A percentile compares a stretch with the other conserved stretches of the same genome.
Conservation (phyloP, 176 grass and related monocot genomes). For the Guadua angustifolia region DNA sequence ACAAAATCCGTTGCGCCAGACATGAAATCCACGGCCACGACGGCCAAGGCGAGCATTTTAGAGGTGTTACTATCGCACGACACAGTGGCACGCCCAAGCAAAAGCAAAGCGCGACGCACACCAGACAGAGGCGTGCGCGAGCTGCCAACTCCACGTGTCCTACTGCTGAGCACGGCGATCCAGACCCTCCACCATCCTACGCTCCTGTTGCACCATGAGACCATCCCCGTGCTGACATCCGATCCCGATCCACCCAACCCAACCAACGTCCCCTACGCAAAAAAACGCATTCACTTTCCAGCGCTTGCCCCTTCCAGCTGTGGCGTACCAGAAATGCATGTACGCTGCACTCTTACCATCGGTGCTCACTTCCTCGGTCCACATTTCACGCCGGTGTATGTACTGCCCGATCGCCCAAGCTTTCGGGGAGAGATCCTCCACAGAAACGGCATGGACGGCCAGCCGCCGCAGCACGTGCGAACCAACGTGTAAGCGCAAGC, state of each 20-base stretch:
- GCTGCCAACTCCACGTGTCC: neutral
- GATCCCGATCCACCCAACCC: neutral
- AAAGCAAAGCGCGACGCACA: neutral
- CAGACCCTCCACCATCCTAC: neutral
- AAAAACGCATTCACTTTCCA: constrained; percentile 23
- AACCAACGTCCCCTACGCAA: no score
- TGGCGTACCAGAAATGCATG: neutral
- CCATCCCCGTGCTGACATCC: neutral
- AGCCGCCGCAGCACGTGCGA: neutral
- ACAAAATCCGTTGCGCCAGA: neutral
- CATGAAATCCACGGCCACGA: neutral
- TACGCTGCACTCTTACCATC: neutral
- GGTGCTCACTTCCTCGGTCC: no score
- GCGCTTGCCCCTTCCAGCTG: neutral
- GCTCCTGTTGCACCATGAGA: neutral
- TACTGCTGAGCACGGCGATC: neutral
- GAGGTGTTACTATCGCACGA: no score
- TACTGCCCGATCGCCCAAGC: neutral
- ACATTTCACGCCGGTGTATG: neutral
- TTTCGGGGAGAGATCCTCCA: neutral
- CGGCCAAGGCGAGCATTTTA: neutral
- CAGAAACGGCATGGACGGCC: constrained; percentile 1
- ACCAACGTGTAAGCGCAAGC: neutral
- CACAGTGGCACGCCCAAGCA: neutral
- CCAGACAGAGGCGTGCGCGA: neutral